Base-by-base conservation (phyloP, 495 filamentous ascomycete genomes). In the Penicillium cinerascens region DNA sequence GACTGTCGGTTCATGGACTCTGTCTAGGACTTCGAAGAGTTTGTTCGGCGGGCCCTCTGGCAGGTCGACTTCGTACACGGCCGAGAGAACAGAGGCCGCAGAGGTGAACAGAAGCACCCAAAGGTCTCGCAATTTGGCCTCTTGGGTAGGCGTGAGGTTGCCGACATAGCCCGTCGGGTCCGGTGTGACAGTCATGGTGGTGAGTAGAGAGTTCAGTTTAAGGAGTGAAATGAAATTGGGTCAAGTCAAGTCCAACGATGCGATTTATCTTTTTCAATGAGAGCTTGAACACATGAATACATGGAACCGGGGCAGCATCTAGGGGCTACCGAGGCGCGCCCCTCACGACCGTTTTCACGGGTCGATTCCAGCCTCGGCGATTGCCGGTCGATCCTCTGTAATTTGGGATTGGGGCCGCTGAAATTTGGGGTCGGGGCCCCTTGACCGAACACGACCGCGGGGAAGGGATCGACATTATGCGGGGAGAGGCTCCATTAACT, bases 21-120 rank as follows among this genome's bases (percentile, higher is more conserved):
- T 54, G 21, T 59, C 49, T 36, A 56, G 44, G 18, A 42, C 42
- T 29, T 56, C 52, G 27, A 62, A 59, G 4, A 62, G 36, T n/a
- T 59, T 55, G 16, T 46, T 55, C 1, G 59, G 41, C 2, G 56
- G 39, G 1, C 49, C 53, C 29, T 60, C 36, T 4, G 56, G 56
- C 6, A 63, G 35, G 0, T 52, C 44, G 2, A 63, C 52, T 1
- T 59, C 59, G 16, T 60, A 63, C 0, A 59, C 52, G 9, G 56
- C 42, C 0, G 59, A 59, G 2, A 63, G 17, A 0, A 63, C 52
- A 18, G 52, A 56, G 0, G 56, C 49, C 13, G 50, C 47, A 17
- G 56, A 53, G 20, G 49, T 50, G 4, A 63, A 53, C 3, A 63
- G 35, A n/a, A 62, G 50, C 13, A 49, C 49, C 59, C 59, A 62